These are phyloP conservation scores for Gossypium trilobum DNA, from an alignment of 441 rosid species.

Conservation along the genomic window DNA sequence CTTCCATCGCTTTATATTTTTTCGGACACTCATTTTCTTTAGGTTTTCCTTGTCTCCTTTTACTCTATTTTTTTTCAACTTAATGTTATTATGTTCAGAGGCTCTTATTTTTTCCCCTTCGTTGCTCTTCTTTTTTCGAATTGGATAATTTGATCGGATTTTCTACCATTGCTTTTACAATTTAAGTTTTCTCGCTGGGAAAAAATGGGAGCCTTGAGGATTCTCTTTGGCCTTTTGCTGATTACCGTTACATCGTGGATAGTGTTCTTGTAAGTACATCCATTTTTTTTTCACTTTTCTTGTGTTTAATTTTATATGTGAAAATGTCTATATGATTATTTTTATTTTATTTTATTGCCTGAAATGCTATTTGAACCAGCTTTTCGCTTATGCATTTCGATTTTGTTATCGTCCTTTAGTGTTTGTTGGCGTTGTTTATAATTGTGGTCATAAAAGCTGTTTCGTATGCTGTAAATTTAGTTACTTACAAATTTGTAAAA, in stretches of 20 bases:
- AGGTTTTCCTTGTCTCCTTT: slow-evolving; percentile 19
- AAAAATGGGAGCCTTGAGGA: slow-evolving; percentile 62
- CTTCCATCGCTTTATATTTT: slow-evolving; percentile 18
- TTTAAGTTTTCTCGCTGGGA: slow-evolving; percentile 4
- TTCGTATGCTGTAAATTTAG: too few relatives aligned
- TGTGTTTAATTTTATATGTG: not conserved
- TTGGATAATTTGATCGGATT: slow-evolving; percentile 19
- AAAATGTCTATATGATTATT: not conserved
- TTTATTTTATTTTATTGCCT: not conserved
- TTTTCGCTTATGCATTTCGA: not conserved
- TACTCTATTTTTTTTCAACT: not conserved
- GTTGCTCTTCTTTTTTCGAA: slow-evolving; percentile 14
- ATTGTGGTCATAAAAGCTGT: not conserved
- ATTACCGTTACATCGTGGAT: slow-evolving; percentile 71
- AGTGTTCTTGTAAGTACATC: slow-evolving; percentile 68
- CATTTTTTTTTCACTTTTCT: slow-evolving; percentile 6
- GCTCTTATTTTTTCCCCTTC: slow-evolving; percentile 17
- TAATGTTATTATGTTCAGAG: slow-evolving; percentile 33
- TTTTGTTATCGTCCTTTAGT: not conserved
- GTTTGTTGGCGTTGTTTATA: not conserved
- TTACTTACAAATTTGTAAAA: too few relatives aligned
- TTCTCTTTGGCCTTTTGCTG: slow-evolving; percentile 73
- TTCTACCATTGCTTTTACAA: slow-evolving; percentile 13
- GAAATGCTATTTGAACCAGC: slow-evolving; percentile 1
- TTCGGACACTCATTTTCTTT: slow-evolving; percentile 13